A percentile compares a stretch with the other conserved stretches of the same genome.
Conservation (phyloP, 2,329 filamentous ascomycete genomes). For the Sporothrix curviconia region DNA sequence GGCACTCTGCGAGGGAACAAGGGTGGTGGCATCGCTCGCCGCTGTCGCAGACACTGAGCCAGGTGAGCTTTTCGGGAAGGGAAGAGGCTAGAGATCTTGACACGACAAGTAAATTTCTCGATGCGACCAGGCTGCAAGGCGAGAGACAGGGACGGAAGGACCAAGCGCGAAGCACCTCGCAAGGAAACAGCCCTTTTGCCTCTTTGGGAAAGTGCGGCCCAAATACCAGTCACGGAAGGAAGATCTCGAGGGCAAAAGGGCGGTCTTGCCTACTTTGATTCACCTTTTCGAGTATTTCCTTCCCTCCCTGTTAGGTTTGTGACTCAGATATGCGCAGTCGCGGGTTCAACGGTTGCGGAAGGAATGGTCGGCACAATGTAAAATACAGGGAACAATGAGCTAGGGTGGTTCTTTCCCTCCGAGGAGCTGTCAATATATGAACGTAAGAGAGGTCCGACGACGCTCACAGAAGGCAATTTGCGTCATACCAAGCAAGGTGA, state of each 20-base stretch:
- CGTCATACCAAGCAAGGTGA: background rate
- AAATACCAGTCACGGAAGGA: background rate
- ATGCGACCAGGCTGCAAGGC: slow-evolving; percentile 1
- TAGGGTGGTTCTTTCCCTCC: background rate
- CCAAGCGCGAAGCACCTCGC: slow-evolving; percentile 8
- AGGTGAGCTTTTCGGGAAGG: background rate
- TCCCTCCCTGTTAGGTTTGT: background rate
- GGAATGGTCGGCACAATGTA: background rate
- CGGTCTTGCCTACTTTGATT: background rate
- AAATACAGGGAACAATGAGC: background rate
- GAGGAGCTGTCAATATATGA: slow-evolving; percentile 3
- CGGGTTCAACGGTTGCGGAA: slow-evolving; percentile 5
- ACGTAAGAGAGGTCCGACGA: background rate
- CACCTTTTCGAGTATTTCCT: background rate
- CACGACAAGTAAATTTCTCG: background rate
- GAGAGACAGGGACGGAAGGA: background rate
- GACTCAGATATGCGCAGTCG: slow-evolving; percentile 1
- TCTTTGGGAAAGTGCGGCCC: background rate
- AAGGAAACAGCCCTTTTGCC: slow-evolving; percentile 1
- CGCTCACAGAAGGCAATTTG: background rate
- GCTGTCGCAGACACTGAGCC: background rate
- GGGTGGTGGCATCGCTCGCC: slow-evolving; percentile 11
- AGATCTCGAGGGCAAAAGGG: background rate
- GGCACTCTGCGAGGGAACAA: slow-evolving; percentile 5
- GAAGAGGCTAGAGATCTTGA: background rate